phyloP scores from a whole-genome alignment of 331 rosid genomes.

The Cydonia oblonga region DNA sequence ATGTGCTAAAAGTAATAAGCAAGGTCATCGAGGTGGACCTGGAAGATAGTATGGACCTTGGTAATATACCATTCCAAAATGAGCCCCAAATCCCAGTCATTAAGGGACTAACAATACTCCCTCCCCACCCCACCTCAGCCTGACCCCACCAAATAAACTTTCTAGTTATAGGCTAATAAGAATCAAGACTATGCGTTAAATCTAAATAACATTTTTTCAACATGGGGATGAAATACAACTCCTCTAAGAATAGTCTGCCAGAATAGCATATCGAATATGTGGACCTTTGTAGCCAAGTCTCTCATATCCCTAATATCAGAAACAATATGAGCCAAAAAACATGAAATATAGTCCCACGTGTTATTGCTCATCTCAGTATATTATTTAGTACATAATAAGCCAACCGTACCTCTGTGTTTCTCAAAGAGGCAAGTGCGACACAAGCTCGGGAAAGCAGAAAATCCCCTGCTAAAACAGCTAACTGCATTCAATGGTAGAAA shows the following conservation, averaged over 20 bases:
- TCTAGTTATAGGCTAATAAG: not conserved
- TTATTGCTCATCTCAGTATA: conserved; percentile 8
- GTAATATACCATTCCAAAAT: not conserved
- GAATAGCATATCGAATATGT: not conserved
- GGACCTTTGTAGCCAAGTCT: not conserved
- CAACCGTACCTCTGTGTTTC: conserved; percentile 64
- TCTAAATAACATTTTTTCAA: not conserved
- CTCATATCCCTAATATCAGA: not conserved
- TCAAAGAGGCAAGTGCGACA: conserved; percentile 79
- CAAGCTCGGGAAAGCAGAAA: conserved; percentile 94
- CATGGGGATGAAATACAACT: not conserved
- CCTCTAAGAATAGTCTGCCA: not conserved
- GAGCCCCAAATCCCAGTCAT: not conserved
- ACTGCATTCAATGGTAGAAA: conserved; percentile 30
- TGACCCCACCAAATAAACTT: not conserved
- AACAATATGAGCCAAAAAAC: not conserved
- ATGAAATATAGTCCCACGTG: not conserved
- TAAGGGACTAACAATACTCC: not conserved
- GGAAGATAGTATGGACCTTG: not conserved
- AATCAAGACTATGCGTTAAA: not conserved
- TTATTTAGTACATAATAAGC: not conserved
- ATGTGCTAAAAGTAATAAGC: not conserved
- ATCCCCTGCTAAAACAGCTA: conserved; percentile 93
- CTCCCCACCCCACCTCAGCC: not conserved
- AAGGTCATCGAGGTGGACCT: not conserved